Evolutionary conservation across 2,329 filamentous ascomycete genomes (phyloP), one percentile per base, ranked within the genome.

Genomic region (Aspergillus sergii): DNA sequence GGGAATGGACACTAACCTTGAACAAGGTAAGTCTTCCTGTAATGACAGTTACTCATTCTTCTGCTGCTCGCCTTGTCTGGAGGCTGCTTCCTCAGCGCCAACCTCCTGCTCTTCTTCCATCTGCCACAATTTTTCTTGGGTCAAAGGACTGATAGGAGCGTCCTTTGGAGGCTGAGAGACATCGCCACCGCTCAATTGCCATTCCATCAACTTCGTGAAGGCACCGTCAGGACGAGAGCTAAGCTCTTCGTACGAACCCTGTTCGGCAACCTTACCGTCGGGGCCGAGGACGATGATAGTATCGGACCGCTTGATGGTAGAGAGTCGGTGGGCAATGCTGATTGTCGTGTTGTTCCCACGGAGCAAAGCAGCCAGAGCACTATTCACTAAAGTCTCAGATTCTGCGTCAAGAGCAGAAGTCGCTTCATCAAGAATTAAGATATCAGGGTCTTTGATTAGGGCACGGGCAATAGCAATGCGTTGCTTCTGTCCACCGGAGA

Each of bases 191-290:
- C 86, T 95, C 88, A 98, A 91, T 80, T 99, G 95, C 94, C 94
- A 98, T 79, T 98, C 94, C 95, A 99, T 99, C 59, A 99, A 83
- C 80, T 91, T 95, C 71, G 89, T 94, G 75, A 99, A 99, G 2
- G 94, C 93, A 58, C 94, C 96, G 11, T 90, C 82, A 19, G 86
- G 85, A 64, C 92, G 88, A 6, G 86, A 83, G 58, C 89, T 91
- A 26, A 99, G 85, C 67, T 93, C 86, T 28, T 85, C 81, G 76
- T 96, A 99, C 62, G 90, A 91, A 61, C 95, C 95, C 67, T 91
- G 91, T 77, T 99, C 94, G 3, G 94, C 95, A 4, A 99, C 94
- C 63, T 86, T 90, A 66, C 95, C 96, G 72, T 97, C 90, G 61
- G 85, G 88, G 64, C 91, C 91, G 45, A 99, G 89, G 34, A 97